Evolutionary conservation across 192 early-diverging fungal species (phyloP), one percentile per base, ranked within the genome.

Genomic region (Haplosporangium gracile): DNA sequence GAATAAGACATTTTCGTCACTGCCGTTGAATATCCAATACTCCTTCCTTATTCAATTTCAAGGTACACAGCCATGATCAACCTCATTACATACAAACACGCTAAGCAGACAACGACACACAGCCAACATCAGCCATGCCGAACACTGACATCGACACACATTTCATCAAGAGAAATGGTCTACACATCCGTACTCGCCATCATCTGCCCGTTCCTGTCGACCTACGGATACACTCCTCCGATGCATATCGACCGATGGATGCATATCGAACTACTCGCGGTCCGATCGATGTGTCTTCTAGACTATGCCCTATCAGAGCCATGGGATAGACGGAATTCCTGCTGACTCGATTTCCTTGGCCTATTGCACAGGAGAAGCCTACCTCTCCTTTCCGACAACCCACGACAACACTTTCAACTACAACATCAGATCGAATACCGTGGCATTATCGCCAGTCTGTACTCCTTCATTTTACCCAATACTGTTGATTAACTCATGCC

Each of bases 1-100:
- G 40, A 29, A 51, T 70, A 70, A 78, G 71, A 78, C 42, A 68
- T 47, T n/a, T 78, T 78, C 34, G 0, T 0, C 2, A 18, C 39
- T 24, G 39, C 47, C 3, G 16, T 34, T 3, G 11, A 18, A 22
- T 51, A 36, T 55, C 47, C 47, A 0, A 10, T 24, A 70, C 32
- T 78, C 47, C 68, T 68, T 78, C 76, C 68, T 57, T 70, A 51
- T 49, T 29, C 68, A 70, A 70, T 78, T 77, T 78, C 76, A 78
- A 78, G 76, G 76, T 78, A 78, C 68, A 45, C 57, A n/a, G 43
- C 36, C 15, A 26, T 40, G 38, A 70, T 29, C 69, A 1, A 70
- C 1, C 15, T 7, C 26, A 38, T 13, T 2, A 70, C 26, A 70
- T 36, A 10, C 42, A 38, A 24, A n/a, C 38, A 72, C 53, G 5